Percentiles rank a stretch among this genome's conserved stretches.
Conservation (phyloP, 805 yeast genomes). For the Groenewaldozyma salmanticensis region DNA sequence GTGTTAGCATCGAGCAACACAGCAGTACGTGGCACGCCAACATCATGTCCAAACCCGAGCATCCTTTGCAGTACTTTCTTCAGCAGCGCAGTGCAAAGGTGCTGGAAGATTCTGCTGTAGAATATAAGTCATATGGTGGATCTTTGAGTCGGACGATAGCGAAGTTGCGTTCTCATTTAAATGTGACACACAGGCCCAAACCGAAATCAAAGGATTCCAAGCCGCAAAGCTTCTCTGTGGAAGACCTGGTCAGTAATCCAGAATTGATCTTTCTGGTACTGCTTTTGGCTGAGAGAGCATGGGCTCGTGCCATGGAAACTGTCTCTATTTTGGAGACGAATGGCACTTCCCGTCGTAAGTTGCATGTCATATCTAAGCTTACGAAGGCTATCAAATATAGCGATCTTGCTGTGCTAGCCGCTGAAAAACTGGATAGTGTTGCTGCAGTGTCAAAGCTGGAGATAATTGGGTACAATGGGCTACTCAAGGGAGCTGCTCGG, state of each 20-base stretch:
- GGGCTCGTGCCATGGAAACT: slow-evolving; percentile 58
- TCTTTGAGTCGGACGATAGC: slow-evolving; percentile 50
- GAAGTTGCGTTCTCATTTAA: slow-evolving; percentile 54
- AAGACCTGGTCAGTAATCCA: slow-evolving; percentile 41
- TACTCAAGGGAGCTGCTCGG: slow-evolving; percentile 43
- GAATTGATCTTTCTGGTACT: slow-evolving; percentile 52
- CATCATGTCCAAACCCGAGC: no score
- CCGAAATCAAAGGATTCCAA: slow-evolving; percentile 39
- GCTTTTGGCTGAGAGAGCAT: slow-evolving; percentile 67
- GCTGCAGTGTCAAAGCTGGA: slow-evolving; percentile 28
- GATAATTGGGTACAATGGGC: slow-evolving; percentile 11
- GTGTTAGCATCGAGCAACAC: no score
- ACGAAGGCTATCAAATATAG: slow-evolving; percentile 46
- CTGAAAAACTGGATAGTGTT: slow-evolving; percentile 14
- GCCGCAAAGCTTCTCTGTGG: slow-evolving; percentile 36
- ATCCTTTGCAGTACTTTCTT: slow-evolving; percentile 35
- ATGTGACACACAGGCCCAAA: slow-evolving; percentile 57
- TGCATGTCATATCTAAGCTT: slow-evolving; percentile 52
- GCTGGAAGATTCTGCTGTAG: slow-evolving; percentile 55
- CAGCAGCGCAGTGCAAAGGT: slow-evolving; percentile 44
- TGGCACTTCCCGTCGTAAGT: slow-evolving; percentile 31
- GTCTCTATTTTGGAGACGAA: slow-evolving; percentile 45
- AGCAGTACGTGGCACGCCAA: no score
- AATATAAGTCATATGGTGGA: slow-evolving; percentile 58
- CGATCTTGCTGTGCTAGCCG: not conserved